phyloP scores from a whole-genome alignment of 75 land plant genomes.

The Adiantum capillusveneris region DNA sequence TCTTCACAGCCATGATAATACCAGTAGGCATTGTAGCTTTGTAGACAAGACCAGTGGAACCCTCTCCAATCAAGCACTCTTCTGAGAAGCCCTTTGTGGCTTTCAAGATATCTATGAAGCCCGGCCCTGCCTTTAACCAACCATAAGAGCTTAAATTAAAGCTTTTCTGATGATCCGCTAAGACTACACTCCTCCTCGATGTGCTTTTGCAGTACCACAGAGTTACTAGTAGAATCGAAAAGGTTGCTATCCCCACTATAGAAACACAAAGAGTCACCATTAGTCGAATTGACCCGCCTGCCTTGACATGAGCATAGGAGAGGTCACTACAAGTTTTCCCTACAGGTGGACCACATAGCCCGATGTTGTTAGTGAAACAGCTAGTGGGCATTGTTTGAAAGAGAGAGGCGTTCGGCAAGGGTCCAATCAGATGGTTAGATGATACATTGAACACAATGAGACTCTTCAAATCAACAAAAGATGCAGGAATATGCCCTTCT shows the following conservation, averaged over 20 bases:
- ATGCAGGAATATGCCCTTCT: conserved; percentile 44
- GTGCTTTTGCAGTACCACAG: too few species aligned
- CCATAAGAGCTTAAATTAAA: too few species aligned
- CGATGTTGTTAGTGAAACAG: conserved; percentile 50
- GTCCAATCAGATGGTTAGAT: conserved; percentile 41
- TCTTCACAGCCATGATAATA: conserved; percentile 48
- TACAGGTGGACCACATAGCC: conserved; percentile 47
- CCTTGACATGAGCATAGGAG: too few species aligned
- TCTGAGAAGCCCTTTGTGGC: conserved; percentile 41
- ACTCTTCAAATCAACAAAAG: conserved; percentile 31
- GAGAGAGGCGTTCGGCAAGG: conserved; percentile 29
- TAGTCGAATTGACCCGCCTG: too few species aligned
- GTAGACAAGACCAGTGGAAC: conserved; percentile 59
- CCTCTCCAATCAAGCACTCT: conserved; percentile 43
- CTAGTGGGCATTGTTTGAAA: conserved; percentile 39
- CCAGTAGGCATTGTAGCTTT: conserved; percentile 33
- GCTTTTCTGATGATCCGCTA: too few species aligned
- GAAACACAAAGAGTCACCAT: too few species aligned
- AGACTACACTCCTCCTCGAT: too few species aligned
- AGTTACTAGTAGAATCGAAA: too few species aligned
- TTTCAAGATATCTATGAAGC: conserved; percentile 35
- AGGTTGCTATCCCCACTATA: too few species aligned
- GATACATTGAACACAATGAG: conserved; percentile 53
- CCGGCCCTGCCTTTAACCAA: too few species aligned
- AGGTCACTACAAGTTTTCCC: too few species aligned